A percentile compares a stretch with the other conserved stretches of the same genome.
phyloP scores from a whole-genome alignment of 768 basidiomycete species.

The Russula sp. region DNA sequence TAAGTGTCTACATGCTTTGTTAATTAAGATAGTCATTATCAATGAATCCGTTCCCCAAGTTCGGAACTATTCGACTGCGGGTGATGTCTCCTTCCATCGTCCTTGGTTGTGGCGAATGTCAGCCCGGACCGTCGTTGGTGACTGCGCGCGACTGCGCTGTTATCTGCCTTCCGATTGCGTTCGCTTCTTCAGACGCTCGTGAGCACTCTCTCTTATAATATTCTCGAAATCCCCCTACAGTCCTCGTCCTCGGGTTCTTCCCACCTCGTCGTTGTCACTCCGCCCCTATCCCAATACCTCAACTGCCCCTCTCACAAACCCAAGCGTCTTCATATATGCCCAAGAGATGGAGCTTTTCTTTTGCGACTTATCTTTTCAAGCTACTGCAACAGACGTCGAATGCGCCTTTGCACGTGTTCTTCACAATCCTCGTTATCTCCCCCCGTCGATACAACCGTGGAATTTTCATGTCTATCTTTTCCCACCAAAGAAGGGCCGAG shows the following conservation, averaged over 20 bases:
- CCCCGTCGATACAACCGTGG: constrained; percentile 27
- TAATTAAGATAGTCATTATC: constrained; percentile 1
- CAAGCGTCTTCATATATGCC: neutral
- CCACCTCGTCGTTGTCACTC: neutral
- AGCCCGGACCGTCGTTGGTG: neutral
- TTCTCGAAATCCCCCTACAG: neutral
- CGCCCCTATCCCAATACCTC: neutral
- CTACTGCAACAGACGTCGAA: constrained; percentile 21
- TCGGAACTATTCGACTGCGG: neutral
- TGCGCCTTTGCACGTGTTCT: constrained; percentile 37
- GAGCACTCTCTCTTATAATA: constrained; percentile 1
- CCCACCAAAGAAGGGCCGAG: constrained; percentile 28
- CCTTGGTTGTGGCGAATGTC: neutral
- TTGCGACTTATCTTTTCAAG: constrained; percentile 22
- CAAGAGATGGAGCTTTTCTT: constrained; percentile 32
- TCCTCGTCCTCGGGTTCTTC: neutral
- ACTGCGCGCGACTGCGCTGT: neutral
- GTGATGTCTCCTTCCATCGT: neutral
- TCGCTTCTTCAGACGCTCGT: neutral
- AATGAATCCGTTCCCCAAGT: neutral
- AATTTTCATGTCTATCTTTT: constrained; percentile 53
- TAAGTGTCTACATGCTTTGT: neutral
- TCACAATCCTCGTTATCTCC: constrained; percentile 37
- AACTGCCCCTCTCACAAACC: neutral
- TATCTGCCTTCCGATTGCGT: constrained; percentile 2